phyloP scores from a whole-genome alignment of 768 basidiomycete genomes.

The Tricholoma terreum region DNA sequence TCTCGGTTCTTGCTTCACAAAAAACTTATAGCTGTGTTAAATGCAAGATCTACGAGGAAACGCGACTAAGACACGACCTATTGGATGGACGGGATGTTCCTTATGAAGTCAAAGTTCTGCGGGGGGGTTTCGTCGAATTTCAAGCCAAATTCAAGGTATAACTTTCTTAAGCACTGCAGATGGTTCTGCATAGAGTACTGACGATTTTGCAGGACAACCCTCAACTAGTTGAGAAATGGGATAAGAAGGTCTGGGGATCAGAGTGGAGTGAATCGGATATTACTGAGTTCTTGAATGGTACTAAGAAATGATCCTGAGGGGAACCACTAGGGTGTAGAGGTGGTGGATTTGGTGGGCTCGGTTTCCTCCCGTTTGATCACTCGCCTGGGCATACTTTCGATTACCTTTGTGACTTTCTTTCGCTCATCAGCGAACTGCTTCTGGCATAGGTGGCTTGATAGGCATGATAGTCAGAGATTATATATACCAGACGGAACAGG shows the following conservation, averaged over 20 bases:
- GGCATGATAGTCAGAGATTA: slow-evolving; percentile 1
- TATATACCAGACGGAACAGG: slow-evolving; percentile 1
- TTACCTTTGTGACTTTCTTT: slow-evolving; percentile 49
- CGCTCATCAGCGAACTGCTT: slow-evolving; percentile 53
- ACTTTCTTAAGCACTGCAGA: slow-evolving; percentile 1
- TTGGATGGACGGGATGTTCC: slow-evolving; percentile 38
- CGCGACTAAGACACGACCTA: slow-evolving; percentile 35
- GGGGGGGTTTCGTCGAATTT: slow-evolving; percentile 71
- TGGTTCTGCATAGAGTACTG: neutral
- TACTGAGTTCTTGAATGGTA: neutral
- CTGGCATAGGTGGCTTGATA: slow-evolving; percentile 61
- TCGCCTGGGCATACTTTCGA: slow-evolving; percentile 60
- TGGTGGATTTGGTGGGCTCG: slow-evolving; percentile 11
- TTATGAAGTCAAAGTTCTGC: slow-evolving; percentile 63
- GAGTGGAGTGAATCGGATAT: slow-evolving; percentile 29
- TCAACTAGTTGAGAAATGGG: slow-evolving; percentile 74
- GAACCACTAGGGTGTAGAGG: neutral
- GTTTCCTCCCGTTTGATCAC: slow-evolving; percentile 41
- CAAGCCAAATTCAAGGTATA: slow-evolving; percentile 64
- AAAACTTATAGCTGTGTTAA: neutral
- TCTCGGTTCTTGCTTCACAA: neutral
- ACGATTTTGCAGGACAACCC: slow-evolving; percentile 49
- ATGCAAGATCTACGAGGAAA: slow-evolving; percentile 64
- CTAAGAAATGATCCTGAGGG: neutral
- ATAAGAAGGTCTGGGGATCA: slow-evolving; percentile 57